phyloP scores from a whole-genome alignment of 352 stramenopile species.

The Pythium sukuiense region DNA sequence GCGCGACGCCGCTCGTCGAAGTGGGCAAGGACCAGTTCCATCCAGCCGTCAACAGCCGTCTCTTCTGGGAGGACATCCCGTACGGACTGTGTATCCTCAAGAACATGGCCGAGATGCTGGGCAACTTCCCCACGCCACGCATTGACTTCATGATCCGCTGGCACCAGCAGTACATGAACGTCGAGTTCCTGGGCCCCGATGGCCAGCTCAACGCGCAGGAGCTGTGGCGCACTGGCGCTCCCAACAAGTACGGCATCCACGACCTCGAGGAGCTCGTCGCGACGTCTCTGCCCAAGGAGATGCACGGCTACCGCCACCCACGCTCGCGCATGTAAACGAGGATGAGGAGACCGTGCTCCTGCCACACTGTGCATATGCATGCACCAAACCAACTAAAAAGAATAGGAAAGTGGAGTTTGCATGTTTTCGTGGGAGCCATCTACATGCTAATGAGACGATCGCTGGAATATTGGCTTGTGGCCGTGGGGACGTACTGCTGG shows the following conservation, averaged over 20 bases:
- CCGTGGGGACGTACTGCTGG: conserved; percentile 76
- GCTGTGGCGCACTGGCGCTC: conserved; percentile 85
- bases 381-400: no score
- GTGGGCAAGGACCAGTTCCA: conserved; percentile 72
- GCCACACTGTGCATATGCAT: not conserved
- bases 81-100: conserved; percentile 93
- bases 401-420: not conserved
- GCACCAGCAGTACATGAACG: conserved; percentile 91
- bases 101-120: conserved; percentile 92
- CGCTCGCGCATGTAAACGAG: conserved; percentile 75
- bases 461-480: conserved; percentile 43
- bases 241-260: conserved; percentile 92
- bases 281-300: conserved; percentile 86
- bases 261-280: conserved; percentile 87
- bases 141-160: conserved; percentile 94
- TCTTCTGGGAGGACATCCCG: conserved; percentile 94
- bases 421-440: not conserved
- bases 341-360: not conserved
- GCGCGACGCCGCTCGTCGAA: conserved; percentile 86
- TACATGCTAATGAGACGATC: conserved; percentile 27
- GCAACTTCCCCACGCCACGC: conserved; percentile 91
- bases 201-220: conserved; percentile 89
- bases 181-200: conserved; percentile 84
- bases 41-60: conserved; percentile 78
- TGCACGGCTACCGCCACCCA: conserved; percentile 88